phyloP scores from a whole-genome alignment of 176 grass and related monocot genomes.

The Echinochloa phyllopogon region DNA sequence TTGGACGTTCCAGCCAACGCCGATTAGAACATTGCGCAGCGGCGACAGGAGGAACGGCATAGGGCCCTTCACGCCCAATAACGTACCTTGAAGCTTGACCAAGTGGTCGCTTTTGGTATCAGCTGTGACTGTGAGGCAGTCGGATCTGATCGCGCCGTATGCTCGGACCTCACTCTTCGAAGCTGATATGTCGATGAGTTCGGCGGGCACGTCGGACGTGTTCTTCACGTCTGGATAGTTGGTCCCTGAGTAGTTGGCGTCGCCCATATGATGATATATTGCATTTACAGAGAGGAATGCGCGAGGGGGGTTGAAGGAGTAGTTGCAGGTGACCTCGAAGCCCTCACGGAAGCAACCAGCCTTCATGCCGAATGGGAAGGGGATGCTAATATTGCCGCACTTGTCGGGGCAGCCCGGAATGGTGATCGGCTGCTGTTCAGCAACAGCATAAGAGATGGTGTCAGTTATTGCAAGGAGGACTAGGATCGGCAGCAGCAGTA shows the following conservation, averaged over 20 bases:
- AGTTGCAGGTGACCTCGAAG: conserved; percentile 24
- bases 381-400: not conserved
- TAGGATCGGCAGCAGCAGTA: too few relatives aligned
- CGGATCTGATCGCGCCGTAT: not conserved
- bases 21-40: not conserved
- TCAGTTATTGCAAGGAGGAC: too few relatives aligned
- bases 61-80: not conserved
- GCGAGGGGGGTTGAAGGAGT: not conserved
- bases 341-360: not conserved
- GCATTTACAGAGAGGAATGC: not conserved
- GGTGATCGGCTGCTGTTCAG: not conserved
- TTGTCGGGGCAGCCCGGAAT: not conserved
- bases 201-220: not conserved
- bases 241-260: too few relatives aligned
- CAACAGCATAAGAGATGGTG: too few relatives aligned
- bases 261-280: too few relatives aligned
- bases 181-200: not conserved
- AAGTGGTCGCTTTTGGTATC: not conserved
- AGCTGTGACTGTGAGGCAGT: too few relatives aligned
- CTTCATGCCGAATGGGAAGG: not conserved
- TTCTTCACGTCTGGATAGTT: not conserved
- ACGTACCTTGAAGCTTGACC: not conserved
- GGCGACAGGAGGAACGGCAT: not conserved
- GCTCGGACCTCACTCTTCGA: not conserved
- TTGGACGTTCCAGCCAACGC: not conserved